phyloP scores from a whole-genome alignment of 352 stramenopile species.

The Lagenidium sp. region DNA sequence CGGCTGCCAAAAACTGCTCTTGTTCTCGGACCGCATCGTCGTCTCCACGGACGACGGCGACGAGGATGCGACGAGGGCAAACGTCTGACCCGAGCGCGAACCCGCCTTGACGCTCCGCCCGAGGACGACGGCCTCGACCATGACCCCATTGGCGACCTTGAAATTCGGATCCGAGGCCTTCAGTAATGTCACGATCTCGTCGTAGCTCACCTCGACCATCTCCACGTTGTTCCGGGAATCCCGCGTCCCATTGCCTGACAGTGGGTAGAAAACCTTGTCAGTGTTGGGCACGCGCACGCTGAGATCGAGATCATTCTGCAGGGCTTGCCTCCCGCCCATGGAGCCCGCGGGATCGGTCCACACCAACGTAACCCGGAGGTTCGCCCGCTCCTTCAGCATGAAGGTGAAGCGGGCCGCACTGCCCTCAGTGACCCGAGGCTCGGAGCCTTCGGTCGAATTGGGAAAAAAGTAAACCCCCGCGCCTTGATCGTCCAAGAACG shows the following conservation, averaged over 20 bases:
- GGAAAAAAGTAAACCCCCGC: constrained; percentile 19
- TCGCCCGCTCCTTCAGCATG: constrained; percentile 35
- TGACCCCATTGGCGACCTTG: constrained; percentile 25
- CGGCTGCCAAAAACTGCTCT: constrained; percentile 45
- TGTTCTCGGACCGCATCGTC: neutral
- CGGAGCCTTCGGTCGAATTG: constrained; percentile 26
- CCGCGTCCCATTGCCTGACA: constrained; percentile 47
- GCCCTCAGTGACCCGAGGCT: constrained; percentile 44
- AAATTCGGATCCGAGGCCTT: constrained; percentile 16
- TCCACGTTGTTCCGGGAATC: constrained; percentile 73
- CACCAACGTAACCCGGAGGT: constrained; percentile 57
- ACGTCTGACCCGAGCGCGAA: constrained; percentile 38
- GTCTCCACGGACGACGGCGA: constrained; percentile 34
- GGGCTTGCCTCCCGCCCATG: constrained; percentile 28
- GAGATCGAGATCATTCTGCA: constrained; percentile 72
- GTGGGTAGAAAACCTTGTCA: constrained; percentile 38
- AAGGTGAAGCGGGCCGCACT: constrained; percentile 42
- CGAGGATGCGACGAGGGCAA: constrained; percentile 72
- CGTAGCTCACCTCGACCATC: constrained; percentile 62
- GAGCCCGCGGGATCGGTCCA: constrained; percentile 64
- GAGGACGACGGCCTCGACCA: constrained; percentile 49
- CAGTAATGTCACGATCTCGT: constrained; percentile 23
- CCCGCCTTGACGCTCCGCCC: constrained; percentile 62
- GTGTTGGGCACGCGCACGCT: constrained; percentile 43
- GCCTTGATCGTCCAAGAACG: constrained; percentile 21